Conservation (phyloP, 2,329 filamentous ascomycete genomes). For the Pseudogymnoascus sp. region DNA sequence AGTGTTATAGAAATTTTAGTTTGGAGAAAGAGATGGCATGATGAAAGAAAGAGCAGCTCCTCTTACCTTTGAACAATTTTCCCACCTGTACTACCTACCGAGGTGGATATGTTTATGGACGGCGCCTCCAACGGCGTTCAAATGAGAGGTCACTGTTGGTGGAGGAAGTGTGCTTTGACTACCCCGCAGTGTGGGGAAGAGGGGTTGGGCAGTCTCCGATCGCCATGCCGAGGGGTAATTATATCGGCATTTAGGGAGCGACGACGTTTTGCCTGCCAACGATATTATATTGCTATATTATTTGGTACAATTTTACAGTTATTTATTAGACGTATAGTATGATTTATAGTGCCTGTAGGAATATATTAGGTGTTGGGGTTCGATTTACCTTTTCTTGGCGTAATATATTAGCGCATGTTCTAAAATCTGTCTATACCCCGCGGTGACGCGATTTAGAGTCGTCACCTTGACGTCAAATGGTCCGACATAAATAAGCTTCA, state of each 20-base stretch:
- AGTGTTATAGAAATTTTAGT: neutral
- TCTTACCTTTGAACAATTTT: neutral
- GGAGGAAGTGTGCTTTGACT: neutral
- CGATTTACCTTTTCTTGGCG: conserved; percentile 5
- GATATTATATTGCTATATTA: neutral
- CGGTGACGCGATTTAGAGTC: neutral
- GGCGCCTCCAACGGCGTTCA: neutral
- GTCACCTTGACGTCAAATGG: neutral
- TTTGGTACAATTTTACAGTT: neutral
- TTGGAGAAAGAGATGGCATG: neutral
- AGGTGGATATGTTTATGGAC: neutral
- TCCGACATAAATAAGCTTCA: neutral
- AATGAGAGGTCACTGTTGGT: neutral
- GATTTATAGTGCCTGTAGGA: neutral
- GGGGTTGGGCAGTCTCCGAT: conserved; percentile 11
- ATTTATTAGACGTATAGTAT: neutral
- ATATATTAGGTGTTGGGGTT: neutral
- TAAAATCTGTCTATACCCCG: neutral
- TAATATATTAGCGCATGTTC: neutral
- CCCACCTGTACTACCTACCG: neutral
- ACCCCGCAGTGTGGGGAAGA: conserved; percentile 8
- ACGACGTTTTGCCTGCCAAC: neutral
- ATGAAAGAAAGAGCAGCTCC: neutral
- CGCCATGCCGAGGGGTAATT: conserved; percentile 11
- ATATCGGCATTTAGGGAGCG: neutral